Evolutionary conservation across 495 filamentous ascomycete species (phyloP).

Genomic region (Hypomontagnella submonticulosa): DNA sequence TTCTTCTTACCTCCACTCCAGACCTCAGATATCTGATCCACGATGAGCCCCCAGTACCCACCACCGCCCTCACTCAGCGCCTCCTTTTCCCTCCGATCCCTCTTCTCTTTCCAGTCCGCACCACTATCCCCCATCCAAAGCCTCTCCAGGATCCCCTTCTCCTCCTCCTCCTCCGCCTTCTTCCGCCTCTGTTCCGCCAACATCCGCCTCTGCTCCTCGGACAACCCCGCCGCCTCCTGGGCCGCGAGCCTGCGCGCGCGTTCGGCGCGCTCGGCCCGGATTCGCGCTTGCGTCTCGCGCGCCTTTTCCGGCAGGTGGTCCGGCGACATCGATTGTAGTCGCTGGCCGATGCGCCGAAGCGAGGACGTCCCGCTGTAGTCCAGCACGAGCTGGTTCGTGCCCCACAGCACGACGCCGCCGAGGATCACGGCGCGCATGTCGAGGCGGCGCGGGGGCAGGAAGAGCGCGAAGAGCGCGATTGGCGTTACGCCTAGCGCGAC

Average conservation of each 20-base stretch:
- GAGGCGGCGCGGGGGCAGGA: slow-evolving; percentile 83
- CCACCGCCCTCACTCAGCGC: slow-evolving; percentile 76
- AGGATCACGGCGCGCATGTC: slow-evolving; percentile 74
- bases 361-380: slow-evolving; percentile 69
- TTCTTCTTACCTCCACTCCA: slow-evolving; percentile 66
- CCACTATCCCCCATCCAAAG: slow-evolving; percentile 74
- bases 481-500: slow-evolving; percentile 72
- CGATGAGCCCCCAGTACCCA: slow-evolving; percentile 83
- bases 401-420: slow-evolving; percentile 66
- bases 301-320: slow-evolving; percentile 66
- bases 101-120: slow-evolving; percentile 76
- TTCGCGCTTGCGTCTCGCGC: slow-evolving; percentile 60
- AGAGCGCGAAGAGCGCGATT: slow-evolving; percentile 73
- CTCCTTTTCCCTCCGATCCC: slow-evolving; percentile 75
- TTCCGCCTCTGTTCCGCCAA: slow-evolving; percentile 36
- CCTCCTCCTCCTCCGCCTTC: slow-evolving; percentile 47
- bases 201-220: slow-evolving; percentile 44
- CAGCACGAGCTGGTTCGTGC: slow-evolving; percentile 72
- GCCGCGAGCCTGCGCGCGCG: slow-evolving; percentile 49
- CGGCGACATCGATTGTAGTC: slow-evolving; percentile 38
- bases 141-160: slow-evolving; percentile 59
- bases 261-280: slow-evolving; percentile 58
- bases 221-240: slow-evolving; percentile 45
- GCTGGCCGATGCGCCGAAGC: slow-evolving; percentile 53
- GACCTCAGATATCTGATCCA: slow-evolving; percentile 86